phyloP scores from a whole-genome alignment of 1,284 basidiomycete species.

The Marasmius tenuissimus region DNA sequence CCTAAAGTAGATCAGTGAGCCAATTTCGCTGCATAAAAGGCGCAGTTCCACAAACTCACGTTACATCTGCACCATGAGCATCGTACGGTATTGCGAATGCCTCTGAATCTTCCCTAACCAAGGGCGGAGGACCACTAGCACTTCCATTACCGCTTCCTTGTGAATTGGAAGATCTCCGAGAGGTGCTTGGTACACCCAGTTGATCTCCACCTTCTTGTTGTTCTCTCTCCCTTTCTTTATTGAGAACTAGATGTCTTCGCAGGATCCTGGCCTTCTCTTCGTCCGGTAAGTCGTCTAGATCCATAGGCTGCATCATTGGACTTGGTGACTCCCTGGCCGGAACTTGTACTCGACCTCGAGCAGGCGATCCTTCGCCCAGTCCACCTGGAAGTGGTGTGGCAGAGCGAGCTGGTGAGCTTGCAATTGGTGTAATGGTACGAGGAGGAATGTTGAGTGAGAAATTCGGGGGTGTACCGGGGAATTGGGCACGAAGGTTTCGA shows the following conservation, averaged over 20 bases:
- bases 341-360: conserved; percentile 1
- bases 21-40: conserved; percentile 11
- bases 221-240: conserved; percentile 58
- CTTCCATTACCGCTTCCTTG: neutral
- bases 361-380: conserved; percentile 20
- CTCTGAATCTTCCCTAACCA: conserved; percentile 52
- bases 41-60: conserved; percentile 56
- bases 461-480: conserved; percentile 45
- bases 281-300: conserved; percentile 63
- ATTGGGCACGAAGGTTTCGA: conserved; percentile 61
- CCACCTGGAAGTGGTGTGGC: conserved; percentile 18
- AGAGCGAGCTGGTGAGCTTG: conserved; percentile 20
- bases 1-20: conserved; percentile 37
- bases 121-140: conserved; percentile 32
- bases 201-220: conserved; percentile 12
- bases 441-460: conserved; percentile 65
- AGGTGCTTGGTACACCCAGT: conserved; percentile 1
- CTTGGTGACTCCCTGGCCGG: conserved; percentile 26
- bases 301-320: conserved; percentile 27
- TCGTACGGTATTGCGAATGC: conserved; percentile 84
- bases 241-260: conserved; percentile 76
- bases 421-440: conserved; percentile 31
- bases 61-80: conserved; percentile 85
- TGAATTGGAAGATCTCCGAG: conserved; percentile 19
- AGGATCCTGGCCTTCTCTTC: conserved; percentile 86